phyloP scores from a whole-genome alignment of 805 yeast genomes.

The Ogataea ramenticola region DNA sequence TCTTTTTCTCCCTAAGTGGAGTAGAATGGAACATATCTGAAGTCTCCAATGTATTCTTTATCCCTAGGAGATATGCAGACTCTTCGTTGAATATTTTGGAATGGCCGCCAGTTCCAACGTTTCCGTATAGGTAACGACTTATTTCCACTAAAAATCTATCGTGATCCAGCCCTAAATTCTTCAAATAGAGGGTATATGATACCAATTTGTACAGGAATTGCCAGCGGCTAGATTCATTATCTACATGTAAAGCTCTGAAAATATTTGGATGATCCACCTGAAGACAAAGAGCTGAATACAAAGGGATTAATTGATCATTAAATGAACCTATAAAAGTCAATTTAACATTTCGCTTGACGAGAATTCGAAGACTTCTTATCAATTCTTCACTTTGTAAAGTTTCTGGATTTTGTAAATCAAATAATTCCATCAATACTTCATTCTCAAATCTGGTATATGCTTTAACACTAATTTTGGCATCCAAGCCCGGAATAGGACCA shows the following conservation, averaged over 20 bases:
- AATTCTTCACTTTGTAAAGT: constrained; percentile 65
- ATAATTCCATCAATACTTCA: constrained; percentile 77
- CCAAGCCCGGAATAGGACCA: constrained; percentile 88
- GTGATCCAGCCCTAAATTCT: constrained; percentile 22
- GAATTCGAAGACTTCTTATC: constrained; percentile 53
- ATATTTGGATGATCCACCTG: constrained; percentile 84
- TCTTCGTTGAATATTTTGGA: constrained; percentile 63
- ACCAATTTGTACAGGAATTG: constrained; percentile 31
- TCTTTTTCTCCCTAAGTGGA: constrained; percentile 26
- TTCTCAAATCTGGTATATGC: constrained; percentile 83
- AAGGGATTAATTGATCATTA: constrained; percentile 86
- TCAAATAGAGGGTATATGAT: constrained; percentile 13
- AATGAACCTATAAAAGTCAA: constrained; percentile 77
- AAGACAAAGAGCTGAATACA: constrained; percentile 79
- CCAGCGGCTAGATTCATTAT: constrained; percentile 29
- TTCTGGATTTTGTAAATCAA: constrained; percentile 75
- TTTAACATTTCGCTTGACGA: constrained; percentile 72
- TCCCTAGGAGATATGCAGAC: constrained; percentile 71
- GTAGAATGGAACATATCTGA: constrained; percentile 41
- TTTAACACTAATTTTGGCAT: constrained; percentile 71
- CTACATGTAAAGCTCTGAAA: constrained; percentile 77
- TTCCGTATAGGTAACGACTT: constrained; percentile 69
- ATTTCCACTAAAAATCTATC: constrained; percentile 44
- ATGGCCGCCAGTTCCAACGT: constrained; percentile 72
- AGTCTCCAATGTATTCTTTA: constrained; percentile 70